phyloP scores from a whole-genome alignment of 805 yeast species.

The Candida verbasci region DNA sequence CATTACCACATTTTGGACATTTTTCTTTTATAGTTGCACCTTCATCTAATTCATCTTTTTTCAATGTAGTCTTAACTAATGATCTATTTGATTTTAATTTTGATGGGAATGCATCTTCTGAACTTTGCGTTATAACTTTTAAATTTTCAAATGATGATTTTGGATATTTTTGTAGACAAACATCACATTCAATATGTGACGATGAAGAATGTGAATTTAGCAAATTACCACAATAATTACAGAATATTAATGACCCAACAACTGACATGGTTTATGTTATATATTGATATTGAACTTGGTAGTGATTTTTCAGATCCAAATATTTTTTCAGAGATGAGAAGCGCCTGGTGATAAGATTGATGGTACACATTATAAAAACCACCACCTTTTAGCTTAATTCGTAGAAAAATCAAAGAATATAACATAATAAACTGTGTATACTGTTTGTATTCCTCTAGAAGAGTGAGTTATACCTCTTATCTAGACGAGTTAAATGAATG shows the following conservation, averaged over 20 bases:
- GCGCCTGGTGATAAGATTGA: no score
- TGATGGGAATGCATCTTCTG: slow-evolving; percentile 94
- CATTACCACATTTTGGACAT: slow-evolving; percentile 98
- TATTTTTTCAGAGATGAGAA: slow-evolving; percentile 2
- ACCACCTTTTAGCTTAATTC: no score
- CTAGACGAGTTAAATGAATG: no score
- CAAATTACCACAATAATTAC: slow-evolving; percentile 88
- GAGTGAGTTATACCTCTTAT: no score
- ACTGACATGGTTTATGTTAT: slow-evolving; percentile 68
- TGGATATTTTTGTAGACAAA: slow-evolving; percentile 40
- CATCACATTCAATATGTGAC: slow-evolving; percentile 50
- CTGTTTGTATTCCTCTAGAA: no score
- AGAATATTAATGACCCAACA: slow-evolving; percentile 92
- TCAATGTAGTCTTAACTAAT: slow-evolving; percentile 81
- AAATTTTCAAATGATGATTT: slow-evolving; percentile 62
- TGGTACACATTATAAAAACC: no score
- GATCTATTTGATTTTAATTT: slow-evolving; percentile 74
- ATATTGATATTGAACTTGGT: neutral
- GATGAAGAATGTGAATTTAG: slow-evolving; percentile 60
- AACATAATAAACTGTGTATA: no score
- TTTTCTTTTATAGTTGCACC: slow-evolving; percentile 97
- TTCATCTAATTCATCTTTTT: slow-evolving; percentile 75
- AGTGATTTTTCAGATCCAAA: neutral
- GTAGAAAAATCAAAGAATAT: no score
- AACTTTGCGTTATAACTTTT: slow-evolving; percentile 81